These are phyloP conservation scores for Pyrrhoderma lamaoense DNA, from an alignment of 1,284 basidiomycete species.

Conservation along the genomic window DNA sequence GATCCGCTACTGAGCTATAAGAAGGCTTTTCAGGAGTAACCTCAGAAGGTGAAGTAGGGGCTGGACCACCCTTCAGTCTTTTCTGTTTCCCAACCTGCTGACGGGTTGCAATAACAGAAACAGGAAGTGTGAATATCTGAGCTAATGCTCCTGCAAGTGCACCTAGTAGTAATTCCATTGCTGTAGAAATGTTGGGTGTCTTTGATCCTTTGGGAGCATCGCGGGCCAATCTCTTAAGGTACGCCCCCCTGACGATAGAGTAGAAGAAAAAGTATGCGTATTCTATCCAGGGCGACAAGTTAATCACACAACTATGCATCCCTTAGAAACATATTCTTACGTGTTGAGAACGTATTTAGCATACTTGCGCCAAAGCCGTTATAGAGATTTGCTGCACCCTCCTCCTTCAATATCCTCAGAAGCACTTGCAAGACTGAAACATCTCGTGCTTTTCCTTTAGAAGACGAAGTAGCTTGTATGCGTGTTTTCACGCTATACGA, in stretches of 20 bases:
- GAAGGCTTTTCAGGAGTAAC: conserved; percentile 16
- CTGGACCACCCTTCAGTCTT: conserved; percentile 4
- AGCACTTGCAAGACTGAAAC: conserved; percentile 63
- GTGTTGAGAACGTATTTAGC: conserved; percentile 96
- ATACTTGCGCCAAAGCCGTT: conserved; percentile 96
- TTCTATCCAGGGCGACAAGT: conserved; percentile 47
- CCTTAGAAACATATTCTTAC: conserved; percentile 41
- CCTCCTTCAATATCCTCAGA: conserved; percentile 64
- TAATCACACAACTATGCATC: neutral
- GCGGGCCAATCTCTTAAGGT: conserved; percentile 60
- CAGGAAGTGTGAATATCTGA: conserved; percentile 98
- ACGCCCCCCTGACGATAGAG: conserved; percentile 79
- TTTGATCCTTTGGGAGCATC: conserved; percentile 46
- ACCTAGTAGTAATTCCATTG: conserved; percentile 81
- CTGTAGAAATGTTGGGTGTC: conserved; percentile 63
- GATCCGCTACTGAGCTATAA: conserved; percentile 17
- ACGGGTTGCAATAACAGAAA: conserved; percentile 94
- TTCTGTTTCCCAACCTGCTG: conserved; percentile 74
- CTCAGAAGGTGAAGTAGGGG: conserved; percentile 15
- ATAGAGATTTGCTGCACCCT: conserved; percentile 82
- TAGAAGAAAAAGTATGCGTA: conserved; percentile 99
- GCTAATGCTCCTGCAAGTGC: conserved; percentile 91
- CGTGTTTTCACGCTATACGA: conserved; percentile 81
- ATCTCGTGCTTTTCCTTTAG: conserved; percentile 46
- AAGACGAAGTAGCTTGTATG: conserved; percentile 66